Conservation (phyloP, 768 basidiomycete species). For the Tubosaeta sp. region DNA sequence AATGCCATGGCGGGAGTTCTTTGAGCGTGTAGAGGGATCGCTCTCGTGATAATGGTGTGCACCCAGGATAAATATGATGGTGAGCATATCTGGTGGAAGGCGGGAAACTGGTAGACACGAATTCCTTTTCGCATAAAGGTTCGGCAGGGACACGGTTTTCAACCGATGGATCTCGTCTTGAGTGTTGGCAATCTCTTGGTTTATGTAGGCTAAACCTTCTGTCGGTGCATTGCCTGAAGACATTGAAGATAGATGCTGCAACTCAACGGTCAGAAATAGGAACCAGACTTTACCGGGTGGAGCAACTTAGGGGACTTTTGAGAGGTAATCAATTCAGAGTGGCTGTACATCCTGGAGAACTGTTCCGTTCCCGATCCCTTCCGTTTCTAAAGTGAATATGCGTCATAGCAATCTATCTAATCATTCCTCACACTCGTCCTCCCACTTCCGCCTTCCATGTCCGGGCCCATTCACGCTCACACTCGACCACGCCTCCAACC, state of each 20-base stretch:
- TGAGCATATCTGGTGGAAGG: not conserved
- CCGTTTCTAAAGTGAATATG: too few species aligned
- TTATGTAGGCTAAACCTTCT: not conserved
- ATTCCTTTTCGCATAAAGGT: not conserved
- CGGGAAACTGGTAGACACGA: not conserved
- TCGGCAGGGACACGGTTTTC: not conserved
- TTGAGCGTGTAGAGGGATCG: not conserved
- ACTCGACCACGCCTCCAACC: slow-evolving; percentile 72
- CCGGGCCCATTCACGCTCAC: slow-evolving; percentile 34
- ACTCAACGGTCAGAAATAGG: too few species aligned
- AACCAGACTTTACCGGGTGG: too few species aligned
- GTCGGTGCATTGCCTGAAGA: not conserved
- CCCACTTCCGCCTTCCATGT: slow-evolving; percentile 11
- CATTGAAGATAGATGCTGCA: too few species aligned
- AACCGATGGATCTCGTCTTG: not conserved
- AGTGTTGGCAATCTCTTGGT: not conserved
- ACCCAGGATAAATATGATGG: not conserved
- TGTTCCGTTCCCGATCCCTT: too few species aligned
- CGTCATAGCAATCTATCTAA: too few species aligned
- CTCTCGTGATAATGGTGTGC: not conserved
- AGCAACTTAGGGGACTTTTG: too few species aligned
- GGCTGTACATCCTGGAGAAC: too few species aligned
- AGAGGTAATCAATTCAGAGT: too few species aligned
- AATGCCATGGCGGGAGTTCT: not conserved
- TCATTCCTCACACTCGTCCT: not conserved